Evolutionary conservation across 306 rosid species (phyloP).

Genomic region (Vigna unguiculata): DNA sequence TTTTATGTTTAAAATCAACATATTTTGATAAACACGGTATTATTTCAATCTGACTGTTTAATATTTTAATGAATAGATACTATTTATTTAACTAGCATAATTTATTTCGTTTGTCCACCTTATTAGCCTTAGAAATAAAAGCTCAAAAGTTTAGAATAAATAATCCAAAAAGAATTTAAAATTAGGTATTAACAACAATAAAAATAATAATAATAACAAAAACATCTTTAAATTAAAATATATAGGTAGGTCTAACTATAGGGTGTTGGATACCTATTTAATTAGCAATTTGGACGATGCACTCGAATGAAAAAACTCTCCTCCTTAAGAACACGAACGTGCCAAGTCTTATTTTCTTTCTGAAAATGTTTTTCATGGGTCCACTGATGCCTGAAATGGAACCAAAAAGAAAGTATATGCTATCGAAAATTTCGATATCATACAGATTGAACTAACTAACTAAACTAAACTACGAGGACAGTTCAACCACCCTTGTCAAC

Average conservation of each 20-base stretch:
- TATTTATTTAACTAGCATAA: too few relatives aligned
- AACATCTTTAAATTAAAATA: neutral
- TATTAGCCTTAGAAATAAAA: too few relatives aligned
- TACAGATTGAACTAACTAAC: slow-evolving; percentile 54
- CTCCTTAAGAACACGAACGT: neutral
- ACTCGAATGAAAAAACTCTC: neutral
- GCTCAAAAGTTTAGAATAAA: neutral
- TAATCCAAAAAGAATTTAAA: neutral
- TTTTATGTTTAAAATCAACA: too few relatives aligned
- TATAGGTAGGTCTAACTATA: slow-evolving; percentile 41
- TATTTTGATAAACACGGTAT: too few relatives aligned
- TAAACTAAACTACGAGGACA: slow-evolving; percentile 53
- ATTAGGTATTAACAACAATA: neutral
- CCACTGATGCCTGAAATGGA: slow-evolving; percentile 36
- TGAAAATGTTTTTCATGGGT: neutral
- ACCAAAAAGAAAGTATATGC: slow-evolving; percentile 24
- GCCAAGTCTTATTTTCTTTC: slow-evolving; percentile 1
- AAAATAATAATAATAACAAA: neutral
- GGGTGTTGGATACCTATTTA: slow-evolving; percentile 42
- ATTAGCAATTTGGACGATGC: slow-evolving; percentile 35
- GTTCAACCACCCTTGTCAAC: slow-evolving; percentile 79
- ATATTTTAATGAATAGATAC: too few relatives aligned
- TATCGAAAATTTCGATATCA: slow-evolving; percentile 38
- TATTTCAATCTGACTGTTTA: too few relatives aligned
- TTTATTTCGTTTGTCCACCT: too few relatives aligned